A percentile compares a stretch with the other conserved stretches of the same genome.
phyloP scores from a whole-genome alignment of 192 early-diverging fungal genomes.

The Podila epigama region DNA sequence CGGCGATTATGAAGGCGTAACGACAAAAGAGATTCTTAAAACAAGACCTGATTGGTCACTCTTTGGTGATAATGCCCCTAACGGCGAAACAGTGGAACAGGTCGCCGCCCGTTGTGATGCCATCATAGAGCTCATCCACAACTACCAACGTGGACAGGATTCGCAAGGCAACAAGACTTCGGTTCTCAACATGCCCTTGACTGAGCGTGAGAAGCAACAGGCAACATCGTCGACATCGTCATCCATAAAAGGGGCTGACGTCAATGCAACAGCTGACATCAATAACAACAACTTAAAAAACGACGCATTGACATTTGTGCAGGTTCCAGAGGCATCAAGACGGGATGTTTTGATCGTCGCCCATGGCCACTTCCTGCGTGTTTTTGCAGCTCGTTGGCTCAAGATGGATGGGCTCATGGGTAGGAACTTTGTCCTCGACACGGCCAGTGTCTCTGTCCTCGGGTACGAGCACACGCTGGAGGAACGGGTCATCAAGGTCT shows the following conservation, averaged over 20 bases:
- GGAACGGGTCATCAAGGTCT: slow-evolving; percentile 47
- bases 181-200: slow-evolving; percentile 25
- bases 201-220: slow-evolving; percentile 12
- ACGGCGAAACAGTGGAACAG: slow-evolving; percentile 52
- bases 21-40: slow-evolving; percentile 53
- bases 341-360: slow-evolving; percentile 52
- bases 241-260: background rate
- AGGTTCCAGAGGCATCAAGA: slow-evolving; percentile 8
- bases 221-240: background rate
- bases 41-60: slow-evolving; percentile 35
- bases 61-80: slow-evolving; percentile 45
- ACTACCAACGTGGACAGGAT: slow-evolving; percentile 31
- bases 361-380: slow-evolving; percentile 50
- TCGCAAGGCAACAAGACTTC: slow-evolving; percentile 13
- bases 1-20: slow-evolving; percentile 55
- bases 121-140: slow-evolving; percentile 48
- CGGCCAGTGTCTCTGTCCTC: slow-evolving; percentile 46
- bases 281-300: background rate
- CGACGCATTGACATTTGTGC: slow-evolving; percentile 3
- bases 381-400: slow-evolving; percentile 50
- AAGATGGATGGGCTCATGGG: slow-evolving; percentile 33
- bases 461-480: slow-evolving; percentile 53
- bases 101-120: slow-evolving; percentile 49
- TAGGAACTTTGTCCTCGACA: slow-evolving; percentile 51
- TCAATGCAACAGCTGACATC: background rate